phyloP scores from a whole-genome alignment of 495 filamentous ascomycete species.

The Aspergillus panamensis region DNA sequence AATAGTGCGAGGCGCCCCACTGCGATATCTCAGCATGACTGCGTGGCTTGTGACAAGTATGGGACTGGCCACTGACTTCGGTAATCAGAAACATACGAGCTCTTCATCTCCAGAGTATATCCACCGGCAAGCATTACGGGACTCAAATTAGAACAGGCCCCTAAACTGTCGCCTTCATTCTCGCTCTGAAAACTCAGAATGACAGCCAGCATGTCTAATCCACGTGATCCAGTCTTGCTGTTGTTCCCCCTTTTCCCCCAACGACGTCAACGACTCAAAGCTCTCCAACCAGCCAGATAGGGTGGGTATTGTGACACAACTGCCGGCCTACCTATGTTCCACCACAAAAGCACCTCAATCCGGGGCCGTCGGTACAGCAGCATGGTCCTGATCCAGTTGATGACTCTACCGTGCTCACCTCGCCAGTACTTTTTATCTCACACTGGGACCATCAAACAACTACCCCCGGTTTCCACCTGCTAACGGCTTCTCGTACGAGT shows the following conservation, averaged over 20 bases:
- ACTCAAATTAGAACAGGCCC: no score
- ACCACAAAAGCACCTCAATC: neutral
- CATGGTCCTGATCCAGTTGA: no score
- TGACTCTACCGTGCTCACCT: no score
- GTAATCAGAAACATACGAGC: neutral
- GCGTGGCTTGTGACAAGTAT: slow-evolving; percentile 2
- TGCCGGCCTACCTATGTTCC: neutral
- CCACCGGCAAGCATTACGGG: no score
- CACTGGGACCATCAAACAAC: neutral
- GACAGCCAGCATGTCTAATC: neutral
- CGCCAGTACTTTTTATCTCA: no score
- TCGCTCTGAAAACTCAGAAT: no score
- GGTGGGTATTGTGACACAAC: neutral
- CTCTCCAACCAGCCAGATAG: neutral
- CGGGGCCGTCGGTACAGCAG: neutral
- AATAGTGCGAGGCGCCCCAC: slow-evolving; percentile 1
- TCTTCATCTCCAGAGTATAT: no score
- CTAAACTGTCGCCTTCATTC: no score
- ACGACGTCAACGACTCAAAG: neutral
- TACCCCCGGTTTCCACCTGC: neutral
- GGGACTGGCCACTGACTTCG: neutral
- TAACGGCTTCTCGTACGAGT: neutral
- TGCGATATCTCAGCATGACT: neutral
- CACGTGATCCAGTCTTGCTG: neutral
- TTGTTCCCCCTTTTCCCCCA: neutral